Base-by-base conservation (phyloP, 139 green algal genomes). In the Monoraphidium neglectum region DNA sequence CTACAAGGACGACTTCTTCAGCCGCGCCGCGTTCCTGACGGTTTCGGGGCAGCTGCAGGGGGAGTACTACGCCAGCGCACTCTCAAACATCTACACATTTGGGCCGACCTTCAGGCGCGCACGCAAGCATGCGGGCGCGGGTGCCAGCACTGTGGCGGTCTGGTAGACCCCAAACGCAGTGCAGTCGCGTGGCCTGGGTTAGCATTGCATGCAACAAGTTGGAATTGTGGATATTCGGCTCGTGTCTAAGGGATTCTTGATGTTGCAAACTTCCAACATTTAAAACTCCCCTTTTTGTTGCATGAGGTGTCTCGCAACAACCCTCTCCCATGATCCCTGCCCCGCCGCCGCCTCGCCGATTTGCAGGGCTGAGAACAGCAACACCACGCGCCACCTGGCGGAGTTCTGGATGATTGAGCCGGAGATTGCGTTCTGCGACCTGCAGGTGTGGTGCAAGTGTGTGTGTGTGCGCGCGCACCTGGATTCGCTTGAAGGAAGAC, bases 391-490 rank as follows among this genome's bases (percentile, higher is more conserved):
- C 43, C 96, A 99, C 86, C 83, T 99, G 66, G 96, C 96, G 21
- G 96, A 99, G 86, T 99, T 99, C 82, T 98, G 95, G 95, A 99
- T 99, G 96, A 98, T 99, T 68, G 96, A 99, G 87, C 96, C 96
- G 10, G 95, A 99, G 90, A 94, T 99, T 43, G 94, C 95, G 38
- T 99, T 98, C 83, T 95, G 92, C 68, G 85, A 97, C 88, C 88
- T 98, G 38, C n/a, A 63, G 62, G 73, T 79, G 38, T 28, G 26
- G 12, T 30, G 28, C n/a, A n/a, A 82, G 70, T 76, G 81, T 80
- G 77, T 4, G 70, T 23, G 38, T 2, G n/a, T 64, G 68, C 10
- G 66, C 76, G 23, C 1, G 70, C 32, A n/a, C n/a, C n/a, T n/a
- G n/a, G n/a, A n/a, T n/a, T n/a, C n/a, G n/a, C n/a, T n/a, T 30